Evolutionary conservation across 768 basidiomycete genomes (phyloP).

Genomic region (Auricularia cornea): DNA sequence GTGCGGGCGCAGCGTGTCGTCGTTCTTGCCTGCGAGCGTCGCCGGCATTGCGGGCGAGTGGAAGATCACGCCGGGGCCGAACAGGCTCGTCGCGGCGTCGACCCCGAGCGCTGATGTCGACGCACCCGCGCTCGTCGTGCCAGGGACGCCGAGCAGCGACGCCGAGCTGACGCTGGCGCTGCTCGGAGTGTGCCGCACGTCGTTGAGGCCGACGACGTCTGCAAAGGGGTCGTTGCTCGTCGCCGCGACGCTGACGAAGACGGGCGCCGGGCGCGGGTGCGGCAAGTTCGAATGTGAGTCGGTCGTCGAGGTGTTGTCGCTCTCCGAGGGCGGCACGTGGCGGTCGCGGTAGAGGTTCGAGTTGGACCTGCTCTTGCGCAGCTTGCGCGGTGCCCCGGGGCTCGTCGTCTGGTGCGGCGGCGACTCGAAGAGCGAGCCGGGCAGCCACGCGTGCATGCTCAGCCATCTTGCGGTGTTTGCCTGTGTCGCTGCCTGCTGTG

Average conservation of each 20-base stretch:
- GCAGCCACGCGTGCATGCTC: slow-evolving; percentile 54
- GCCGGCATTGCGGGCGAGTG: slow-evolving; percentile 44
- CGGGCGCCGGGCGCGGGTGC: background rate
- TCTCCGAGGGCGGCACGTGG: background rate
- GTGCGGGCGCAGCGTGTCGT: slow-evolving; percentile 19
- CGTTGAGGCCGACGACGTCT: background rate
- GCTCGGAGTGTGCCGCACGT: background rate
- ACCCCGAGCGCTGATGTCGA: background rate
- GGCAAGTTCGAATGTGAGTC: background rate
- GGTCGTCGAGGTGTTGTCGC: background rate
- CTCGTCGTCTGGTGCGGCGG: slow-evolving; percentile 16
- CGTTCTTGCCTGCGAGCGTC: slow-evolving; percentile 2
- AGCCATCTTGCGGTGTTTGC: slow-evolving; percentile 49
- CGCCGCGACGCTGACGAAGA: background rate
- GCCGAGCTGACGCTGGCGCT: background rate
- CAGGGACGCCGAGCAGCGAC: background rate
- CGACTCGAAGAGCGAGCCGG: slow-evolving; percentile 41
- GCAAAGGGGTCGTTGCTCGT: background rate
- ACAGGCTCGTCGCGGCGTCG: slow-evolving; percentile 34
- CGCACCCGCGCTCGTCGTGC: background rate
- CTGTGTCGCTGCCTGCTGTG: slow-evolving; percentile 33
- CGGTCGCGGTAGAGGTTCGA: background rate
- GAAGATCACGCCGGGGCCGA: slow-evolving; percentile 55
- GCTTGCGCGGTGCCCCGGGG: slow-evolving; percentile 37
- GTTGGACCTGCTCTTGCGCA: slow-evolving; percentile 38